Conservation (phyloP, 139 green algal genomes). For the Haematococcus lacustris region DNA sequence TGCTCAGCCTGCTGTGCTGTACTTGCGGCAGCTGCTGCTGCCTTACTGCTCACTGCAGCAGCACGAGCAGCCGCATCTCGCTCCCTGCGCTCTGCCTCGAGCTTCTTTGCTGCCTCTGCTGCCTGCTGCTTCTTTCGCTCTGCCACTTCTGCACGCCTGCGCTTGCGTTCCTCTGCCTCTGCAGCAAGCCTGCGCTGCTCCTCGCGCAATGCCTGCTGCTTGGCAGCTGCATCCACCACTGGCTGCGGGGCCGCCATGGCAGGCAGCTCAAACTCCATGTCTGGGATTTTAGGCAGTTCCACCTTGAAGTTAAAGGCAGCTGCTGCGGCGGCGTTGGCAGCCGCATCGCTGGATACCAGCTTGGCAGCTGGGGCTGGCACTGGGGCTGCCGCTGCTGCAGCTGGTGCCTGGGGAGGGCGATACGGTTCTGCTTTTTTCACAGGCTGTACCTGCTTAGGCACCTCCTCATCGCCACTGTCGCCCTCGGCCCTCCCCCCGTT, state of each 20-base stretch:
- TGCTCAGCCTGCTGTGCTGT: background rate
- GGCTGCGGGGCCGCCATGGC: background rate
- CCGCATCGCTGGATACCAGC: constrained; percentile 3
- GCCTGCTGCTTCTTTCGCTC: constrained; percentile 19
- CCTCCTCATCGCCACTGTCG: constrained; percentile 10
- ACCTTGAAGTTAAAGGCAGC: constrained; percentile 21
- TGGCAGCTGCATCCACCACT: background rate
- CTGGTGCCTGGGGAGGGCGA: too few relatives aligned
- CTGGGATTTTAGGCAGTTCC: constrained; percentile 32
- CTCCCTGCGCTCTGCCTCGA: background rate
- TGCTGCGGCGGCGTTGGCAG: constrained; percentile 3
- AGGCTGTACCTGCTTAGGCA: constrained; percentile 13
- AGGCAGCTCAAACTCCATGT: constrained; percentile 28
- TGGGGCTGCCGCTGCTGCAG: background rate
- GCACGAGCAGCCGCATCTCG: background rate
- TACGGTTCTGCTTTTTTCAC: too few relatives aligned
- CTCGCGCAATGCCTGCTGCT: constrained; percentile 10
- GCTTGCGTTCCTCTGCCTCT: constrained; percentile 38
- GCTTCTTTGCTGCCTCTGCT: constrained; percentile 13
- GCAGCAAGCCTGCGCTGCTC: constrained; percentile 26
- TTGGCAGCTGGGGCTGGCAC: background rate
- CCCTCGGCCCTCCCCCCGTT: background rate
- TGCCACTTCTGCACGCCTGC: constrained; percentile 12
- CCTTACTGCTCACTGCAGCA: background rate
- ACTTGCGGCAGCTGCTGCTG: background rate